A percentile compares a stretch with the other conserved stretches of the same genome.
phyloP scores from a whole-genome alignment of 176 grass and related monocot species.

The Triticum timopheevii region DNA sequence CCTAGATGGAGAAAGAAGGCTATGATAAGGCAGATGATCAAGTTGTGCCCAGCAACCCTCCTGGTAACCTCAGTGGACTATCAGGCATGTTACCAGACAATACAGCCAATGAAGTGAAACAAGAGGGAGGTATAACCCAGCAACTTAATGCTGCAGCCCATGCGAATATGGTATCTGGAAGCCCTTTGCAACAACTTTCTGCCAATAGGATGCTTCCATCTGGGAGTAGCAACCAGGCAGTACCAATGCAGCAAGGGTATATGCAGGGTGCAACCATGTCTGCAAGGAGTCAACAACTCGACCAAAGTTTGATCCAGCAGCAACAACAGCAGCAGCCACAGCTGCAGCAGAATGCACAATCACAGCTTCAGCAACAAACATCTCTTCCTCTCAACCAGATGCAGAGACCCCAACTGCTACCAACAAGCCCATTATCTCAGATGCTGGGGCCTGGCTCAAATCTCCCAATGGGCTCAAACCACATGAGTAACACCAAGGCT shows the following conservation, averaged over 20 bases:
- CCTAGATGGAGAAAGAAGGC: slow-evolving; percentile 81
- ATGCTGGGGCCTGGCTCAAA: slow-evolving; percentile 66
- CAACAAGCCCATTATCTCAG: slow-evolving; percentile 67
- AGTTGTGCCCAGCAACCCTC: slow-evolving; percentile 45
- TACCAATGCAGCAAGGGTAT: slow-evolving; percentile 72
- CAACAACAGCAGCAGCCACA: slow-evolving; percentile 50
- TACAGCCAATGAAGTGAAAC: slow-evolving; percentile 56
- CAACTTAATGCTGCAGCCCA: slow-evolving; percentile 55
- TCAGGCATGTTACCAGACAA: slow-evolving; percentile 57
- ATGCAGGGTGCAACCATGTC: slow-evolving; percentile 57
- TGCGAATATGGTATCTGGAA: slow-evolving; percentile 57
- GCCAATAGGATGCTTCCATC: slow-evolving; percentile 63
- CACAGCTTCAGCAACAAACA: slow-evolving; percentile 67
- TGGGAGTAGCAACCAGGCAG: slow-evolving; percentile 55
- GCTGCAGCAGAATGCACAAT: slow-evolving; percentile 65
- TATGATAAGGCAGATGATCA: slow-evolving; percentile 68
- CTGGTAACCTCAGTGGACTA: slow-evolving; percentile 41
- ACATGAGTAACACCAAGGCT: slow-evolving; percentile 63
- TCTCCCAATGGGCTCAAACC: slow-evolving; percentile 59
- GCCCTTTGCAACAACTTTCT: slow-evolving; percentile 56
- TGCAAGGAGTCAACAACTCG: slow-evolving; percentile 62
- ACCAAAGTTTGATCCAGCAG: slow-evolving; percentile 76
- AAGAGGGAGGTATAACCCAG: slow-evolving; percentile 68
- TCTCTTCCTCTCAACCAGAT: slow-evolving; percentile 66
- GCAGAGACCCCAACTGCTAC: slow-evolving; percentile 71